Conservation (phyloP, 805 yeast species). For the Ogataea thermomethanolica region DNA sequence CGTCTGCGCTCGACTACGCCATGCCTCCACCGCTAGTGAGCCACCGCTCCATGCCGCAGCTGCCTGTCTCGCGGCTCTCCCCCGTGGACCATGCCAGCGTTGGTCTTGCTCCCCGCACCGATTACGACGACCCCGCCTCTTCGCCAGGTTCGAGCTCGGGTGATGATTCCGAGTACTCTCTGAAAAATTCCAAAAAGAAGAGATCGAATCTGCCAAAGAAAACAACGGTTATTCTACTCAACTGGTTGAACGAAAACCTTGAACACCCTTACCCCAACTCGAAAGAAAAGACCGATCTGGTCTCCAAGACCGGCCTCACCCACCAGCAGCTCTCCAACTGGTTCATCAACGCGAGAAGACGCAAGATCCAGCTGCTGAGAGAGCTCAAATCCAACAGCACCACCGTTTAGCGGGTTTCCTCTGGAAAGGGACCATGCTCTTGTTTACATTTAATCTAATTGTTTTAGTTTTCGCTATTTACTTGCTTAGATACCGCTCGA, state of each 20-base stretch:
- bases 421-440: background rate
- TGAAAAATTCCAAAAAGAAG: conserved; percentile 26
- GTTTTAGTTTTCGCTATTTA: conserved; percentile 1
- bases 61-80: conserved; percentile 4
- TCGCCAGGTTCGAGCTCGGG: too few species aligned
- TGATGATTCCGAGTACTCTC: conserved; percentile 2
- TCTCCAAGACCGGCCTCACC: conserved; percentile 52
- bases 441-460: background rate
- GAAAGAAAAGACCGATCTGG: conserved; percentile 52
- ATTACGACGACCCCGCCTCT: conserved; percentile 10
- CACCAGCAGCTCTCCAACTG: conserved; percentile 59
- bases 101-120: conserved; percentile 5
- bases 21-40: conserved; percentile 5
- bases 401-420: conserved; percentile 9
- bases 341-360: conserved; percentile 61
- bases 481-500: conserved; percentile 12
- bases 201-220: conserved; percentile 59
- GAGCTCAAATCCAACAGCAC: conserved; percentile 33
- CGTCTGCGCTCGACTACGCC: conserved; percentile 16
- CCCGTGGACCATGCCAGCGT: conserved; percentile 8
- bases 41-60: conserved; percentile 7
- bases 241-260: conserved; percentile 54
- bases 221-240: conserved; percentile 48
- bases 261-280: conserved; percentile 60
- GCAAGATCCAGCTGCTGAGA: conserved; percentile 50